Evolutionary conservation across 2,329 filamentous ascomycete species (phyloP).

Genomic region (Xylariaceae sp.): DNA sequence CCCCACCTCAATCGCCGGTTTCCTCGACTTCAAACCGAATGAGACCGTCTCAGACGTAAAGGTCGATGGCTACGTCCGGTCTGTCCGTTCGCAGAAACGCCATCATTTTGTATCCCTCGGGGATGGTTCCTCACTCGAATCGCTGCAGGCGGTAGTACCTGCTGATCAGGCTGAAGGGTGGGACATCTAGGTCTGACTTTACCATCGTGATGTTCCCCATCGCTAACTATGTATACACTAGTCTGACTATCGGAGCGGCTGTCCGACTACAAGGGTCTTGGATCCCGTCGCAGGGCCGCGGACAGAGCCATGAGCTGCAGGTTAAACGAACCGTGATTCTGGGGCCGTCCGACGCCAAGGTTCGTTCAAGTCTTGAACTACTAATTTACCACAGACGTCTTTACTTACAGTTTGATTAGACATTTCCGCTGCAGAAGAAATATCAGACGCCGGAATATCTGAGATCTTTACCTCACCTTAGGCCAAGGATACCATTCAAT

Average conservation of each 20-base stretch:
- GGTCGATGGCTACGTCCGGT: constrained; percentile 80
- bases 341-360: constrained; percentile 77
- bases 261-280: constrained; percentile 78
- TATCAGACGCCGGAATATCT: constrained; percentile 90
- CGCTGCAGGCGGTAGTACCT: constrained; percentile 79
- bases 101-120: constrained; percentile 82
- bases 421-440: constrained; percentile 94
- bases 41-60: constrained; percentile 53
- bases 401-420: constrained; percentile 54
- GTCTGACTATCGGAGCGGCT: constrained; percentile 79
- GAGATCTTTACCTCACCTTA: constrained; percentile 84
- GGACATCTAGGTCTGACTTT: constrained; percentile 37
- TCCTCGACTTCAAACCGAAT: constrained; percentile 56
- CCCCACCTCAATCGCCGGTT: constrained; percentile 54
- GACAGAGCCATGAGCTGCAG: constrained; percentile 80
- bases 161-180: constrained; percentile 74
- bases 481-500: constrained; percentile 79
- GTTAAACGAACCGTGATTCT: constrained; percentile 70
- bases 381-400: constrained; percentile 16
- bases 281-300: constrained; percentile 68
- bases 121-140: constrained; percentile 80
- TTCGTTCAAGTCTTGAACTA: constrained; percentile 47
- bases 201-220: constrained; percentile 14
- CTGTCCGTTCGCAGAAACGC: constrained; percentile 83
- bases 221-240: constrained; percentile 45